Percentiles rank a stretch among this genome's conserved stretches.
These are phyloP conservation scores for Elsinoe ampelina DNA, from an alignment of 2,329 filamentous ascomycete genomes.

Conservation along the genomic window DNA sequence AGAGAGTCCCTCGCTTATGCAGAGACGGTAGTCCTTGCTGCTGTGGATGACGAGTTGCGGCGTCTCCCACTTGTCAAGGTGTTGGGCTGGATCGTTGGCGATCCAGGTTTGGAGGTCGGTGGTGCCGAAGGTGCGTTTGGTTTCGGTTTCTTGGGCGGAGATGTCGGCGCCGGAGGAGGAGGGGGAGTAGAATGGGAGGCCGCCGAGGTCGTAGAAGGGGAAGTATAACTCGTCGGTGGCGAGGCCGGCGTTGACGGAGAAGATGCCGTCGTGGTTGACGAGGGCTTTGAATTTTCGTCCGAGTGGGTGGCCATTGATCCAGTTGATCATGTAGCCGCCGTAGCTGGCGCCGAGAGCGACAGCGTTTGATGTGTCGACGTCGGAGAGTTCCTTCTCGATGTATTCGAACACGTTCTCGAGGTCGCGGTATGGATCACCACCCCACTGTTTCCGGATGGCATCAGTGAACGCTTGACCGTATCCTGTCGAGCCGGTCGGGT, in stretches of 20 bases:
- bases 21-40: conserved; percentile 79
- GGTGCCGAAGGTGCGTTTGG: conserved; percentile 8
- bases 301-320: conserved; percentile 80
- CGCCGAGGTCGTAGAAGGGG: conserved; percentile 44
- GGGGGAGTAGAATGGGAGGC: conserved; percentile 40
- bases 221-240: conserved; percentile 46
- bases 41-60: conserved; percentile 86
- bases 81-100: conserved; percentile 48
- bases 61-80: conserved; percentile 64
- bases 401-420: conserved; percentile 70
- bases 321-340: conserved; percentile 73
- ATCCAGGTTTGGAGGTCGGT: conserved; percentile 39
- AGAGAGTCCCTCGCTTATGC: conserved; percentile 72
- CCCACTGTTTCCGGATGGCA: conserved; percentile 73
- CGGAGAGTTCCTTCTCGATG: conserved; percentile 55
- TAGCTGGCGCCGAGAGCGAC: conserved; percentile 69
- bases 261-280: conserved; percentile 81
- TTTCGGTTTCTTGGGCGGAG: conserved; percentile 10
- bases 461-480: conserved; percentile 72
- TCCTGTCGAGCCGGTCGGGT: conserved; percentile 73
- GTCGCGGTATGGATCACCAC: conserved; percentile 74
- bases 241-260: conserved; percentile 44
- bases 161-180: conserved; percentile 14
- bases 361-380: conserved; percentile 58
- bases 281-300: conserved; percentile 80